A percentile compares a stretch with the other conserved stretches of the same genome.
phyloP scores from a whole-genome alignment of 176 grass and related monocot species.

The Raddia guianensis region DNA sequence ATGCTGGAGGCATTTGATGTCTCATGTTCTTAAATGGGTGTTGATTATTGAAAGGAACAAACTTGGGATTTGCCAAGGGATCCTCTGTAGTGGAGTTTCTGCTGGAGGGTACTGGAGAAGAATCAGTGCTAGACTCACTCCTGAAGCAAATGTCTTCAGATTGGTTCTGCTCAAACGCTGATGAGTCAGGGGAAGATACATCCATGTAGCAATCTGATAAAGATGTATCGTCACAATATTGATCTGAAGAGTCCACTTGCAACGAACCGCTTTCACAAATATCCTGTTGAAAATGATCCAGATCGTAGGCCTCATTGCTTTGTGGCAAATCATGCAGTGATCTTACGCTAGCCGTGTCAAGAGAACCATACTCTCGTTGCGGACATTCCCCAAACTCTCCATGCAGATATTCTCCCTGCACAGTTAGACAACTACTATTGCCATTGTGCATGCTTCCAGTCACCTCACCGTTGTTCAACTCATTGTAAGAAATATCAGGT shows the following conservation, averaged over 20 bases:
- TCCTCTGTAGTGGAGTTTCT: constrained; percentile 74
- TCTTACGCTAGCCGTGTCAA: constrained; percentile 41
- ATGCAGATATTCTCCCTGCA: constrained; percentile 40
- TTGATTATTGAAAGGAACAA: constrained; percentile 41
- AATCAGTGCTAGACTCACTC: constrained; percentile 91
- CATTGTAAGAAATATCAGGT: constrained; percentile 37
- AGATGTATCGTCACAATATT: constrained; percentile 63
- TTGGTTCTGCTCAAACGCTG: constrained; percentile 53
- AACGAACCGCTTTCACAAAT: constrained; percentile 53
- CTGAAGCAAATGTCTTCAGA: constrained; percentile 60
- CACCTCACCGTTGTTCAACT: constrained; percentile 43
- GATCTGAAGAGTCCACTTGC: constrained; percentile 44
- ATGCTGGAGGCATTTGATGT: constrained; percentile 35
- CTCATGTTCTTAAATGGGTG: constrained; percentile 34
- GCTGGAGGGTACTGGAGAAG: constrained; percentile 81
- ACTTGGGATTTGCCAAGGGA: constrained; percentile 50
- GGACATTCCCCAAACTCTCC: constrained; percentile 32
- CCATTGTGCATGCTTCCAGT: constrained; percentile 53
- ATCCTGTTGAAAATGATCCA: constrained; percentile 46
- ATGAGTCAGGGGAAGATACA: constrained; percentile 41
- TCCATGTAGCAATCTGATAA: constrained; percentile 53
- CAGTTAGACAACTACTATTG: constrained; percentile 53
- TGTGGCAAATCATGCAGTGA: constrained; percentile 41
- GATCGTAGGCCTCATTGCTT: constrained; percentile 49
- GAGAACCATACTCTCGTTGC: constrained; percentile 35